Evolutionary conservation across 176 grass and related monocot species (phyloP), one percentile per base, ranked within the genome.

Genomic region (Ampelocalamus luodianensis): DNA sequence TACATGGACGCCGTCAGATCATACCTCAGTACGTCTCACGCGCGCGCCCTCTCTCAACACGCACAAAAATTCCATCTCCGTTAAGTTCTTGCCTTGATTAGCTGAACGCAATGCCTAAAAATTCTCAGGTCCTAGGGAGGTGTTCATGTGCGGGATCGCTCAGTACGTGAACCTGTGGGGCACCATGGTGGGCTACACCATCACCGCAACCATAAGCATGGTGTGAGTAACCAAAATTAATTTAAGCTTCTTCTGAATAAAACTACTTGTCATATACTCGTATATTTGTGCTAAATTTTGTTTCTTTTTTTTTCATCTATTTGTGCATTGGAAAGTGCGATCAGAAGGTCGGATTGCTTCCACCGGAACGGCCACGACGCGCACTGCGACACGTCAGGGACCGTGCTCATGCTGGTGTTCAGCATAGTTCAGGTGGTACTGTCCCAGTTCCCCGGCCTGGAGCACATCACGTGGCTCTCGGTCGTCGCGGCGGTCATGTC

Each of bases 91-190:
- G 38, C 60, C 22, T 74, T 9, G 20, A 6, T 80, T 64, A 54
- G 24, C 71, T 51, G 12, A 65, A 81, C 18, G 26, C 51, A 62
- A 59, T 72, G 53, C 59, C 49, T n/a, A 48, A 51, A 68, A 45
- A 55, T 68, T 5, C 29, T 20, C 81, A 97, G 94, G 94, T 67
- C 87, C 82, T 4, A 90, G 85, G 45, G 85, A 97, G 83, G 94
- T 94, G 50, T 88, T 92, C 87, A 92, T 97, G 87, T 97, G 94
- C 82, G 94, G 87, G 16, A 85, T 94, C 53, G 92, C 89, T 4
- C 94, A 97, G 82, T 94, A 94, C 81, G 87, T 92, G 0, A 88
- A 92, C 65, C 77, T 97, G n/a, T 97, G 94, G 94, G 94, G 94
- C 59, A 90, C 92, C 42, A 94, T 97, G 87, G 90, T 97, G 3